Conservation (phyloP, 768 basidiomycete genomes). For the Tulasnella sp. region DNA sequence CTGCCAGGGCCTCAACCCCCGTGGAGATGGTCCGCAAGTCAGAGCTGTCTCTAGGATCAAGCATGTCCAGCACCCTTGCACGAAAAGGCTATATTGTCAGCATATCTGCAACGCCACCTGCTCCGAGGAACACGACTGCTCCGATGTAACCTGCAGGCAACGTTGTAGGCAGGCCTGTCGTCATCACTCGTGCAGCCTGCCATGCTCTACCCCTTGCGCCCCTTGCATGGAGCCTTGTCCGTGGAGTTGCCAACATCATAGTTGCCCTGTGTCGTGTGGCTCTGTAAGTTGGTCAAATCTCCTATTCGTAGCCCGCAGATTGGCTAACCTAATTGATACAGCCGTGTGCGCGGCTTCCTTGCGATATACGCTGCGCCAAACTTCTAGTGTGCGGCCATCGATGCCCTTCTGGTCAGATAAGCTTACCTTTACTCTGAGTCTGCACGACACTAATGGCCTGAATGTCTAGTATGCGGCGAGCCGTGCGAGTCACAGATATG, state of each 20-base stretch:
- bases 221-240: constrained; percentile 53
- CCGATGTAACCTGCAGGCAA: constrained; percentile 32
- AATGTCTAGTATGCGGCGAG: constrained; percentile 53
- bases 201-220: constrained; percentile 45
- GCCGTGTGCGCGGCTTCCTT: constrained; percentile 57
- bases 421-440: background rate
- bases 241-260: constrained; percentile 46
- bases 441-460: constrained; percentile 14
- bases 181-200: constrained; percentile 38
- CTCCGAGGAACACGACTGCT: constrained; percentile 38
- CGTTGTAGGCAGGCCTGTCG: constrained; percentile 43
- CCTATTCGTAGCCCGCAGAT: background rate
- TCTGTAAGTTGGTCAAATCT: constrained; percentile 36
- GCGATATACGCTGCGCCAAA: constrained; percentile 42
- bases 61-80: constrained; percentile 41
- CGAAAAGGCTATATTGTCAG: constrained; percentile 42
- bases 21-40: no score
- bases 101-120: constrained; percentile 43
- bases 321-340: constrained; percentile 20
- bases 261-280: constrained; percentile 54
- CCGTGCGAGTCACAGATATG: constrained; percentile 46
- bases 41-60: constrained; percentile 23
- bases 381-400: constrained; percentile 47
- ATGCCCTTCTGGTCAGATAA: constrained; percentile 49
- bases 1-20: constrained; percentile 33